Evolutionary conservation across 805 yeast species (phyloP), one percentile per base, ranked within the genome.

Genomic region (Lipomyces lipofer): DNA sequence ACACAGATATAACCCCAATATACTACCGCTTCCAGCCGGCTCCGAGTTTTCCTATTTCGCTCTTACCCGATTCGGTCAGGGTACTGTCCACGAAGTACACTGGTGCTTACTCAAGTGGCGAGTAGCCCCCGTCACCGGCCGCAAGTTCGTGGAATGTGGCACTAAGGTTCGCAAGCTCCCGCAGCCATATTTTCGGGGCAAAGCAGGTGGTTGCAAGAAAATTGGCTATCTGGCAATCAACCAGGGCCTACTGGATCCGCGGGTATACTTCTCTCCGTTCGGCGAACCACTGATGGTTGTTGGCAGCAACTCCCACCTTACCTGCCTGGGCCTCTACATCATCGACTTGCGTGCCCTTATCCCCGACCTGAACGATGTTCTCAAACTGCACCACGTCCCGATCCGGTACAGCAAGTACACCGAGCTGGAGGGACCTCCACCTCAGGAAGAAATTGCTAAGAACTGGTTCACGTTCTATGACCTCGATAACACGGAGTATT

Each of bases 271-370:
- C 36, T 50, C 54, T 32, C 50, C 54, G 13, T 44, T 43, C 27
- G 54, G 54, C 19, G 54, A 50, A 52, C 54, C 54, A 10, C 17
- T 50, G 36, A 50, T 50, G 54, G 38, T 50, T n/a, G 49, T 50
- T 24, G 54, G 54, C 6, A 21, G 45, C 5, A 50, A 50, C 39
- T 44, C 50, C 2, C 54, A 50, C 15, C n/a, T 21, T 36, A 27
- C 28, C 15, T 50, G 54, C 22, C 47, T 50, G 6, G 54, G 54
- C 22, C n/a, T 44, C 33, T 50, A 50, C 30, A 32, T 50, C 13
- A 50, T 50, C n/a, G 54, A 50, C 22, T 44, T 50, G 38, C 54
- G 54, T 10, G 54, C 28, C n/a, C 38, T 50, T n/a, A 25, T 33
- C 28, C 54, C 54, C 17, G 33, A 51, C 6, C 21, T 50, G 27